These are phyloP conservation scores for Kockiozyma suomiensis DNA, from an alignment of 805 yeast species.

Conservation along the genomic window DNA sequence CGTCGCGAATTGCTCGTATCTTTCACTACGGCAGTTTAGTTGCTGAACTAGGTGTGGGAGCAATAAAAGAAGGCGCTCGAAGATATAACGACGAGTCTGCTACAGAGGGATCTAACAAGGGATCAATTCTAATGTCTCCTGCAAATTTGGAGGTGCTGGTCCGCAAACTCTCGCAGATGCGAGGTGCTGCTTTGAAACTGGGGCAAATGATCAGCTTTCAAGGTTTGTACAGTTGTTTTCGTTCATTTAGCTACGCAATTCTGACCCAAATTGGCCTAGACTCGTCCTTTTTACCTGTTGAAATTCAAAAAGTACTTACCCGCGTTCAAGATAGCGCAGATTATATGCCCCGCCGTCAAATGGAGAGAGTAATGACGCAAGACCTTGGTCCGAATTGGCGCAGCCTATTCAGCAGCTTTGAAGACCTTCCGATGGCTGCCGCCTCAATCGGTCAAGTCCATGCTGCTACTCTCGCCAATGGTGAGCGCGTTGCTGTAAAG, in stretches of 20 bases:
- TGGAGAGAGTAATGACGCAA: conserved; percentile 68
- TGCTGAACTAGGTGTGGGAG: conserved; percentile 85
- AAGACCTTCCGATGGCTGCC: conserved; percentile 91
- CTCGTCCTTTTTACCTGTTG: conserved; percentile 56
- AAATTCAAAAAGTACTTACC: conserved; percentile 75
- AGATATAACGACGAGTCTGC: conserved; percentile 53
- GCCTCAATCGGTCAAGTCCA: conserved; percentile 98
- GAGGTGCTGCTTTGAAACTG: conserved; percentile 97
- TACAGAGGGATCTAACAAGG: conserved; percentile 40
- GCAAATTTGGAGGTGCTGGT: conserved; percentile 86
- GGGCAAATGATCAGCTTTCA: conserved; percentile 98
- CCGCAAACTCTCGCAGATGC: conserved; percentile 84
- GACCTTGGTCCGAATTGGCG: conserved; percentile 87
- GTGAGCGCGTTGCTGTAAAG: conserved; percentile 73
- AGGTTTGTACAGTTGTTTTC: conserved; percentile 23
- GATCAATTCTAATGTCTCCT: conserved; percentile 70
- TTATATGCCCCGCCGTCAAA: conserved; percentile 92
- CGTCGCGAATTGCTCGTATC: conserved; percentile 81
- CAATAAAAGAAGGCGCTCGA: conserved; percentile 73
- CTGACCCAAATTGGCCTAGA: conserved; percentile 11
- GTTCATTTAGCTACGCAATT: not conserved
- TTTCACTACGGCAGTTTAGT: conserved; percentile 93
- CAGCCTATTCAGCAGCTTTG: conserved; percentile 67
- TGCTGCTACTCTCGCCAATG: conserved; percentile 55
- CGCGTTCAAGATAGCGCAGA: conserved; percentile 93